phyloP scores from a whole-genome alignment of 2,329 filamentous ascomycete genomes.

The Aureobasidium sp. region DNA sequence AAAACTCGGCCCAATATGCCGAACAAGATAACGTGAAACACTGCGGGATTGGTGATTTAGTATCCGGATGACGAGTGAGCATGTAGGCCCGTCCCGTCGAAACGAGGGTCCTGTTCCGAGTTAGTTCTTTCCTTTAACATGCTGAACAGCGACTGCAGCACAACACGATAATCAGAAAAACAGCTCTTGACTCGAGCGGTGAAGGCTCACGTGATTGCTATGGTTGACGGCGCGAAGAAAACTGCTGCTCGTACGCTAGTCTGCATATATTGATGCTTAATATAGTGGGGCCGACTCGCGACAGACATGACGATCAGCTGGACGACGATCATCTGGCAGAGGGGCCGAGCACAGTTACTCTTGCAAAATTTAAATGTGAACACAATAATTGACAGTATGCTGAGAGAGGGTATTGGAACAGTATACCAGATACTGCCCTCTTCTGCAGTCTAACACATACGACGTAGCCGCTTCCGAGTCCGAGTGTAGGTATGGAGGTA shows the following conservation, averaged over 20 bases:
- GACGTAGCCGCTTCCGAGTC: background rate
- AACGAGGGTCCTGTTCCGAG: background rate
- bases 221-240: background rate
- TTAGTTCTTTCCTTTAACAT: background rate
- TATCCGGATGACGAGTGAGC: background rate
- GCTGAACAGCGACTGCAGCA: background rate
- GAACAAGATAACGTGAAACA: constrained; percentile 1
- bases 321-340: background rate
- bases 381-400: background rate
- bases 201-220: background rate
- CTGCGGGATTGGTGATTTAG: background rate
- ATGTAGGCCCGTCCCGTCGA: background rate
- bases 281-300: constrained; percentile 4
- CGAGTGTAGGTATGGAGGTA: background rate
- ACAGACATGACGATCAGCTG: background rate
- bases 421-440: background rate
- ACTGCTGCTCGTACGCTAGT: background rate
- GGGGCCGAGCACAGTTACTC: background rate
- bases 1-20: background rate
- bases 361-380: background rate
- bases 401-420: background rate
- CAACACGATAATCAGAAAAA: background rate
- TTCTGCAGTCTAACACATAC: background rate
- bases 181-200: background rate
- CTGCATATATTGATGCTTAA: background rate